Conservation (phyloP, 73 alveolate genomes). For the Tetrahymena elliotti region DNA sequence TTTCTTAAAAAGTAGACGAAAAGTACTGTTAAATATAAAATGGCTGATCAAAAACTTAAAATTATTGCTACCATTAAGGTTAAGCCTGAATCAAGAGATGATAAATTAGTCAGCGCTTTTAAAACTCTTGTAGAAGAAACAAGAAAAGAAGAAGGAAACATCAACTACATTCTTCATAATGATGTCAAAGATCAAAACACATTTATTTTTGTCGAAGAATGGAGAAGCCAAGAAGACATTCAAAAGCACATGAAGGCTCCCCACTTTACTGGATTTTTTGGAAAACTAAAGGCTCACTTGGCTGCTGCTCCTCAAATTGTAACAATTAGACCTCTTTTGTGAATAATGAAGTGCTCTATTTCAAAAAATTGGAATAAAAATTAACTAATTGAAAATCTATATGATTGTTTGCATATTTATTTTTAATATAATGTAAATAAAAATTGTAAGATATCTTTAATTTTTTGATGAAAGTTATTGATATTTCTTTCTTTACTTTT, state of each 20-base stretch:
- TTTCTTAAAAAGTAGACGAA: background rate
- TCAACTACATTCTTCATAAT: background rate
- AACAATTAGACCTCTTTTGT: background rate
- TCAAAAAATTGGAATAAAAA: background rate
- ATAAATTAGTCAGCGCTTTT: background rate
- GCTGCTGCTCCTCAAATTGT: background rate
- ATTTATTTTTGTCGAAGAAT: background rate
- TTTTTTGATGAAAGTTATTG: no score
- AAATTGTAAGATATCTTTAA: background rate
- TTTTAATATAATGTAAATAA: background rate
- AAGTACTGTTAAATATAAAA: background rate
- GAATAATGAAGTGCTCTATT: background rate
- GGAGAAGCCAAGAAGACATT: background rate
- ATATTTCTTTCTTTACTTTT: background rate
- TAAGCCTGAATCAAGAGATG: background rate
- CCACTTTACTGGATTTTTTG: background rate
- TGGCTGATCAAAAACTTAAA: background rate
- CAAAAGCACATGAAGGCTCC: background rate
- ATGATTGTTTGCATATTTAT: background rate
- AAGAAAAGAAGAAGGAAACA: background rate
- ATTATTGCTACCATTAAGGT: background rate
- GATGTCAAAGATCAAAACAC: background rate
- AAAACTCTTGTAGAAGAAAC: background rate
- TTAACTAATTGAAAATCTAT: background rate
- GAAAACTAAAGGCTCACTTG: background rate